Percentiles rank a stretch among this genome's conserved stretches.
phyloP scores from a whole-genome alignment of 2,329 filamentous ascomycete genomes.

The Penicillium frequentans region DNA sequence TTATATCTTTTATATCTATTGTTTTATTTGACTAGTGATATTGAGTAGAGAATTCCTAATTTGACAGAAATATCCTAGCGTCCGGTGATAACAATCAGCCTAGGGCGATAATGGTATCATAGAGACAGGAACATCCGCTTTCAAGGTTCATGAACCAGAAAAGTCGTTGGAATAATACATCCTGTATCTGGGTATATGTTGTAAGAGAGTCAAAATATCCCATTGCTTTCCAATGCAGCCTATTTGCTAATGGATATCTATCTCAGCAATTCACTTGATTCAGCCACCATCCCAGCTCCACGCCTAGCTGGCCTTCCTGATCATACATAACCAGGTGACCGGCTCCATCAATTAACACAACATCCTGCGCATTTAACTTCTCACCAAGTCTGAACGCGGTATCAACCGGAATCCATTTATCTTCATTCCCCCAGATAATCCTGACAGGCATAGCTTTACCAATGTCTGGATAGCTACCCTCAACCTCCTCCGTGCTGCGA shows the following conservation, averaged over 20 bases:
- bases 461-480: conserved; percentile 38
- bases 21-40: too few species aligned
- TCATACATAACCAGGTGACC: conserved; percentile 50
- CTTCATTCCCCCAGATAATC: conserved; percentile 48
- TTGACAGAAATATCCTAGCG: too few species aligned
- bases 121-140: too few species aligned
- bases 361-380: conserved; percentile 25
- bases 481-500: conserved; percentile 35
- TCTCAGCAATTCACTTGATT: background rate
- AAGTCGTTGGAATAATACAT: too few species aligned
- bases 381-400: conserved; percentile 34
- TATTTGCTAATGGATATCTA: background rate
- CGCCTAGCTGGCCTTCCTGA: conserved; percentile 39
- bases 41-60: too few species aligned
- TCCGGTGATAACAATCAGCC: too few species aligned
- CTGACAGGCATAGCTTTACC: conserved; percentile 39
- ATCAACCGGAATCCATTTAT: conserved; percentile 46
- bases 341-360: conserved; percentile 38
- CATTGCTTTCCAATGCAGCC: background rate
- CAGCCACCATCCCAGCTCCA: conserved; percentile 31
- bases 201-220: background rate
- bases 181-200: background rate
- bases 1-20: too few species aligned
- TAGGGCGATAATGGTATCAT: too few species aligned
- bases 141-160: too few species aligned